phyloP scores from a whole-genome alignment of 1,139 yeast genomes.

The Debaryomyces nepalensis region DNA sequence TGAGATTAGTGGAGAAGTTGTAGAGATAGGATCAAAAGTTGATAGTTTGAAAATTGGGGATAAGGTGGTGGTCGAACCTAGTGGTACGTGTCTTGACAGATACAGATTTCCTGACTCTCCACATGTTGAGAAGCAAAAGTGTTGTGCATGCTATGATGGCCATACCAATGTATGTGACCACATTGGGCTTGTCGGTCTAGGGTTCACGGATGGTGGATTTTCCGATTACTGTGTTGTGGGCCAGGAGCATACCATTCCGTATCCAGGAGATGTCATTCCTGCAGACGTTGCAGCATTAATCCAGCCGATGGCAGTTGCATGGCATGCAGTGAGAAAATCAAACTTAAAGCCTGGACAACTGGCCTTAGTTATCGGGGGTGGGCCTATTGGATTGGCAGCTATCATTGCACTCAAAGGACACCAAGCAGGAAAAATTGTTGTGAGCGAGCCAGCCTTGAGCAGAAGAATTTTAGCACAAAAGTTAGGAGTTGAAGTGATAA shows the following conservation, averaged over 20 bases:
- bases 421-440: slow-evolving; percentile 56
- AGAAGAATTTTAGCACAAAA: slow-evolving; percentile 57
- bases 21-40: slow-evolving; percentile 29
- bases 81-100: slow-evolving; percentile 48
- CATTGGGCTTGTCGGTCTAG: slow-evolving; percentile 49
- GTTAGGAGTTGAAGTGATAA: slow-evolving; percentile 54
- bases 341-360: slow-evolving; percentile 49
- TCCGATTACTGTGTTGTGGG: slow-evolving; percentile 55
- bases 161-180: slow-evolving; percentile 51
- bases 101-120: slow-evolving; percentile 30
- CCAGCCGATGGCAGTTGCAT: slow-evolving; percentile 61
- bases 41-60: slow-evolving; percentile 41
- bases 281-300: slow-evolving; percentile 58
- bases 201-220: slow-evolving; percentile 55
- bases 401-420: slow-evolving; percentile 61
- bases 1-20: slow-evolving; percentile 55
- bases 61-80: slow-evolving; percentile 49
- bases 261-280: slow-evolving; percentile 49
- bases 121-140: slow-evolving; percentile 28
- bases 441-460: slow-evolving; percentile 62
- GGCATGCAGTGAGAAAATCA: slow-evolving; percentile 59
- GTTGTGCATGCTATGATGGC: slow-evolving; percentile 52
- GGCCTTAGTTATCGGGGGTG: slow-evolving; percentile 62
- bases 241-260: slow-evolving; percentile 48
- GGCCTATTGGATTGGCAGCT: slow-evolving; percentile 66